A percentile compares a stretch with the other conserved stretches of the same genome.
These are phyloP conservation scores for Leptosphaerulina australis DNA, from an alignment of 2,329 filamentous ascomycete species.

Conservation along the genomic window DNA sequence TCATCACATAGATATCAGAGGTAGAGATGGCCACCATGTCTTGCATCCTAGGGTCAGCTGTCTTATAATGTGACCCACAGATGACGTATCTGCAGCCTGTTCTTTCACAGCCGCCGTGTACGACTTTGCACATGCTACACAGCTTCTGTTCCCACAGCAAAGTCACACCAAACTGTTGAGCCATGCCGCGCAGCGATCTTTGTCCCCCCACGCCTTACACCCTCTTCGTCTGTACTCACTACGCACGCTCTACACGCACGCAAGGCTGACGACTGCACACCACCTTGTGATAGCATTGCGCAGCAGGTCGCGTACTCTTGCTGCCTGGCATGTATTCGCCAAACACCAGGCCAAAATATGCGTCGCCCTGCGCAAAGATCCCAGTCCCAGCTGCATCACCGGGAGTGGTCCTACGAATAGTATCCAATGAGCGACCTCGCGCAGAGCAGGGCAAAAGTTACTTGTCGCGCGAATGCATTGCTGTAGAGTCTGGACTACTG, in stretches of 20 bases:
- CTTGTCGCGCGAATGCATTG: constrained; percentile 24
- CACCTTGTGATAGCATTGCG: constrained; percentile 20
- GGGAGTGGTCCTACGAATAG: constrained; percentile 24
- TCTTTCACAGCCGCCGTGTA: constrained; percentile 58
- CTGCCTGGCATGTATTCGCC: constrained; percentile 29
- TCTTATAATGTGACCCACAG: constrained; percentile 40
- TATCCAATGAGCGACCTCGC: constrained; percentile 24
- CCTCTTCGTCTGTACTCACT: constrained; percentile 13
- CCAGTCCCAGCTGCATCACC: constrained; percentile 25
- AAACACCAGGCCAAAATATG: constrained; percentile 21
- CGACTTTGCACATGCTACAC: constrained; percentile 46
- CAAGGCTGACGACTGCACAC: constrained; percentile 29
- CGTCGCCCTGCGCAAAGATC: constrained; percentile 19
- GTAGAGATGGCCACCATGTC: too few species aligned
- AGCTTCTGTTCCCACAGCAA: constrained; percentile 5
- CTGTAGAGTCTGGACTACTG: constrained; percentile 24
- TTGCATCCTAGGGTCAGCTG: background rate
- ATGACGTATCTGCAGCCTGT: constrained; percentile 61
- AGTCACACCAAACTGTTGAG: constrained; percentile 13
- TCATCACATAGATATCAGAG: too few species aligned
- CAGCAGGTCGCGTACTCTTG: constrained; percentile 25
- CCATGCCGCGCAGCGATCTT: constrained; percentile 7
- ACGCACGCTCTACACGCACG: constrained; percentile 20
- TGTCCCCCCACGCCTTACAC: constrained; percentile 6
- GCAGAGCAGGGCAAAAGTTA: constrained; percentile 23